Evolutionary conservation across 257 asterid species (phyloP), one percentile per base, ranked within the genome.

Genomic region (Forsythia suspensa): DNA sequence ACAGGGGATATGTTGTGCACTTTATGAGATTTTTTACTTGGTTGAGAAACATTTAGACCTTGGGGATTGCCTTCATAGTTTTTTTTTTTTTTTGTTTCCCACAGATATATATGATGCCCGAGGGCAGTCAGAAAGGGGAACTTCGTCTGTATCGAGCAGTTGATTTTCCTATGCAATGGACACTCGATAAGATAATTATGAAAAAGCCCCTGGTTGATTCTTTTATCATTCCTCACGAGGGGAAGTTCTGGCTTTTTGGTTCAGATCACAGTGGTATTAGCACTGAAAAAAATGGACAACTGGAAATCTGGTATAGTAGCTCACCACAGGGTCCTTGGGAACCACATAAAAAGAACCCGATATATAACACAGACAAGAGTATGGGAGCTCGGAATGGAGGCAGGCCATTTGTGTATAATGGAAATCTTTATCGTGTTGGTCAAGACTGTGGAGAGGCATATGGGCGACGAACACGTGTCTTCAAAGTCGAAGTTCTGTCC

Each of bases 21-120:
- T 18, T 57, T 7, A 2, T 57, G 29, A 18, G 29, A 57, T n/a
- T 57, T 57, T 57, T 57, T 57, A 48, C 66, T 57, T 57, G 29
- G 29, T 57, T 8, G 3, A 16, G 66, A n/a, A 57, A 57, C 66
- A 57, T 5, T 57, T 57, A 57, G 4, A 57, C 66, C 66, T 57
- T 5, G 34, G 66, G 66, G 34, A 0, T 57, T 57, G 29, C 66
- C 11, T 57, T 57, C 6, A 16, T 57, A n/a, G 48, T 52, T 39
- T 59, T n/a, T 39, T 3, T 5, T 8, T 63, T 11, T 10, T 63
- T 63, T 63, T 4, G 13, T 24, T 16, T 9, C 66, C 70, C 4
- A 57, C 90, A 96, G 99, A 94, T 89, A 83, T 96, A 96, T 74
- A 94, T 96, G 98, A 85, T 94, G 94, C 99, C 99, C 0, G 99